Base-by-base conservation (phyloP, 352 stramenopile genomes). In the Globisporangium emineosum region DNA sequence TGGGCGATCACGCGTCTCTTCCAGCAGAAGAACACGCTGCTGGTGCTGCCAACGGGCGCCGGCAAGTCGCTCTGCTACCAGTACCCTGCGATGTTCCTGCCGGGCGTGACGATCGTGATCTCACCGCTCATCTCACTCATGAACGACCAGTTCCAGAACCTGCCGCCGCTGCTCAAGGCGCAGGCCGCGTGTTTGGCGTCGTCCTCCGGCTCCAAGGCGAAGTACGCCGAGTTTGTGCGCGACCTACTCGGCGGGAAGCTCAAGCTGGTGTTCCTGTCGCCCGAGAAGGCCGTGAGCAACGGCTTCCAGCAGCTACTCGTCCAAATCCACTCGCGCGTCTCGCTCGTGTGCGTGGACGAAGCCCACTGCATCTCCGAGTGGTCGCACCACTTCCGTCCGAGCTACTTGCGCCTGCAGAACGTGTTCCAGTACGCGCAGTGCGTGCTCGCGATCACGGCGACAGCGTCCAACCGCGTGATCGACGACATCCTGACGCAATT, bases 31-130 rank as follows among this genome's bases (percentile, higher is more conserved):
- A 70, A 80, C 43, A 94, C 84, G 7, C 70, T 99, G 5, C 74
- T 99, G 0, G 92, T 99, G 17, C 86, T 99, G 25, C 94, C 97
- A 5, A 99, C 98, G 12, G 98, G 98, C 27, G 94, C 96, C 23
- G 98, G 98, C 64, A 99, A 99, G 74, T 99, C 92, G 37, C 80
- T 99, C 2, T 99, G 95, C 66, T 99, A 99, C 72, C 96, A 99
- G 55, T 87, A 99, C 23, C 97, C 81, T 3, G 83, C 83, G 9
- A 62, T 93, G 19, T 91, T 95, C 56, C 71, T 93, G 6, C 77
- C 83, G 2, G 94, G 95, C 9, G 76, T 98, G 6, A 97, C 91
- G 3, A 69, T 98, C 42, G 93, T 98, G 5, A 89, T 98, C 21
- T 97, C 89, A 7, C 95, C 95, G 10, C 77, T 98, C 8, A 89